Conservation (phyloP, 1,139 yeast species). For the Saccharomyces uvarum region DNA sequence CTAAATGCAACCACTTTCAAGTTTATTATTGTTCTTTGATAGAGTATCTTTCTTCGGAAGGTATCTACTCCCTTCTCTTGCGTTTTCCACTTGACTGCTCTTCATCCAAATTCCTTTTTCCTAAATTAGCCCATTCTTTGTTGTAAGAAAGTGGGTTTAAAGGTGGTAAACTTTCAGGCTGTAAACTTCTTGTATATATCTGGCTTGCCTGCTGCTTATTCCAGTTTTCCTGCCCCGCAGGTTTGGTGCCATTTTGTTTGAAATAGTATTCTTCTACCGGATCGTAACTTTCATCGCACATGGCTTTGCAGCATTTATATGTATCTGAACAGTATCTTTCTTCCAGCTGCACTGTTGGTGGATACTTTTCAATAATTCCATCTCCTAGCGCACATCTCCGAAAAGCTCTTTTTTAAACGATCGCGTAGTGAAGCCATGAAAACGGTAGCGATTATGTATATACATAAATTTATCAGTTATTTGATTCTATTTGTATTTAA, state of each 20-base stretch:
- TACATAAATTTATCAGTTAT: no score
- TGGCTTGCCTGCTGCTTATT: not conserved
- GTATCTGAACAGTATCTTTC: no score
- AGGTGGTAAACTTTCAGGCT: conserved; percentile 4
- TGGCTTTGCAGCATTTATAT: no score
- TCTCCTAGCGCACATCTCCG: no score
- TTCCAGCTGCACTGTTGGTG: no score
- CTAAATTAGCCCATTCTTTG: not conserved
- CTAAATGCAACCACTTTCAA: not conserved
- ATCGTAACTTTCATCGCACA: not conserved
- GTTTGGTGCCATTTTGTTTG: not conserved
- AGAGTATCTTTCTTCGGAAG: not conserved
- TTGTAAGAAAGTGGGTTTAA: conserved; percentile 2
- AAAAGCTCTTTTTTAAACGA: no score
- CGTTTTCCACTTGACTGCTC: not conserved
- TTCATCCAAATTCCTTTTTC: not conserved
- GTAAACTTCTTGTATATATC: conserved; percentile 4
- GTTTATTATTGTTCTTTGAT: not conserved
- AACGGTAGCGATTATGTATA: no score
- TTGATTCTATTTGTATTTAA: no score
- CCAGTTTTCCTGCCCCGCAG: conserved; percentile 1
- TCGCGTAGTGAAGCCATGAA: no score
- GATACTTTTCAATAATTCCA: no score
- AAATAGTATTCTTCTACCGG: conserved; percentile 3
- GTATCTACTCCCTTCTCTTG: not conserved